Conservation (phyloP, 768 basidiomycete species). For the Lentinula lateritia region DNA sequence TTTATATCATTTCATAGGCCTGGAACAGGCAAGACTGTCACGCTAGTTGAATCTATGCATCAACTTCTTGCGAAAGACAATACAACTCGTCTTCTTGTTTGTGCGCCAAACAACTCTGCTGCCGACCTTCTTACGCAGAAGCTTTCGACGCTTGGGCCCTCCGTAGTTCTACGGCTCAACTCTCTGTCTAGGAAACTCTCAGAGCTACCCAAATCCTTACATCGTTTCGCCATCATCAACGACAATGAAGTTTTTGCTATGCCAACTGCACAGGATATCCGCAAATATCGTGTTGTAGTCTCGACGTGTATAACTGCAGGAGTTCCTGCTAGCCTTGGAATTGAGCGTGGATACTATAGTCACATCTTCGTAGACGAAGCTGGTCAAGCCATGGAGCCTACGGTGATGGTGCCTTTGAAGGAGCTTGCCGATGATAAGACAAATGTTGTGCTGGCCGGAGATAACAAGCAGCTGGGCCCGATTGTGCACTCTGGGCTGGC, state of each 20-base stretch:
- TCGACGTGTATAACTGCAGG: conserved; percentile 53
- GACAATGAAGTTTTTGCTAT: conserved; percentile 38
- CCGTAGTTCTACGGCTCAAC: conserved; percentile 48
- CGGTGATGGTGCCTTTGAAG: conserved; percentile 51
- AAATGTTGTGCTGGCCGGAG: conserved; percentile 59
- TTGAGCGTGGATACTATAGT: conserved; percentile 48
- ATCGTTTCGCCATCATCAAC: conserved; percentile 32
- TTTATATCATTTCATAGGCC: conserved; percentile 28
- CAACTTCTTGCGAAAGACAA: conserved; percentile 43
- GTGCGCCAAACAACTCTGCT: conserved; percentile 65
- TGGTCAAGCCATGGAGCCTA: conserved; percentile 58
- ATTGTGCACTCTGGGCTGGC: conserved; percentile 58
- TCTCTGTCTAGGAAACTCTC: conserved; percentile 36
- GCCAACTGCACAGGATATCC: conserved; percentile 33
- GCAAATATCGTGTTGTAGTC: conserved; percentile 47
- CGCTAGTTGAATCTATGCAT: conserved; percentile 55
- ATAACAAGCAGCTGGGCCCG: conserved; percentile 69
- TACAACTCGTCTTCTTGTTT: conserved; percentile 47
- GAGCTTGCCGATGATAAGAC: conserved; percentile 47
- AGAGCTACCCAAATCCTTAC: conserved; percentile 31
- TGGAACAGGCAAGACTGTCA: conserved; percentile 66
- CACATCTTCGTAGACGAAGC: conserved; percentile 65
- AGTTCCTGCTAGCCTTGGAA: conserved; percentile 40
- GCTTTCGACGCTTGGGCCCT: conserved; percentile 19
- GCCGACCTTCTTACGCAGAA: conserved; percentile 53